Percentiles rank a stretch among this genome's conserved stretches.
phyloP scores from a whole-genome alignment of 139 green algal species.

The Coelastrella sp. region DNA sequence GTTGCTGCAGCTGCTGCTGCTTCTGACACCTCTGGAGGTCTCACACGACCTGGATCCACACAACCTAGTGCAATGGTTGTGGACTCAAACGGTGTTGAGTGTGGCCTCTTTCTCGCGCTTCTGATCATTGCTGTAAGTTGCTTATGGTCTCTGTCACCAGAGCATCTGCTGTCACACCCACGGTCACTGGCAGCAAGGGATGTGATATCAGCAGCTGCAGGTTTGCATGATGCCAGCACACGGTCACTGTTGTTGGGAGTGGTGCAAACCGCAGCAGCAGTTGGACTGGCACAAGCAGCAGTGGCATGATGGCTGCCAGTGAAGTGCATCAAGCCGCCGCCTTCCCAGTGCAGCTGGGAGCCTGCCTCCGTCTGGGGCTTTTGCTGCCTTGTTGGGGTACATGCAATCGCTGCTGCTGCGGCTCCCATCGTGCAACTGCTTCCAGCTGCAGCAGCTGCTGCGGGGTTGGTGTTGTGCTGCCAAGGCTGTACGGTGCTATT shows the following conservation, averaged over 20 bases:
- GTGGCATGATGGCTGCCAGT: not conserved
- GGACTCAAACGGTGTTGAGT: not conserved
- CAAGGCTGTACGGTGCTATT: too few relatives aligned
- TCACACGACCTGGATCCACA: not conserved
- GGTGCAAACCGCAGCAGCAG: not conserved
- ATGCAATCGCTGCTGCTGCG: not conserved
- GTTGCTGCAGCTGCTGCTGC: not conserved
- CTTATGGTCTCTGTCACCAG: not conserved
- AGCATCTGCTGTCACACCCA: not conserved
- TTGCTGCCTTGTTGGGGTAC: not conserved
- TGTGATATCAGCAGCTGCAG: not conserved
- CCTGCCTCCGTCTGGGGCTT: not conserved
- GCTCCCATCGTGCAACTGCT: not conserved
- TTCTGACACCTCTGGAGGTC: not conserved
- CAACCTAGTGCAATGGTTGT: not conserved
- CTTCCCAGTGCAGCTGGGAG: not conserved
- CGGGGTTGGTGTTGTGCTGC: not conserved
- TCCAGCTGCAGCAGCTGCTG: not conserved
- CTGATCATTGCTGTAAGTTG: slow-evolving; percentile 21
- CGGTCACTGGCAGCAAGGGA: not conserved
- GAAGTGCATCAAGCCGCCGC: not conserved
- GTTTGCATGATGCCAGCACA: not conserved
- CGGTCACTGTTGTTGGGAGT: too few relatives aligned
- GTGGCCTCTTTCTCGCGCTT: not conserved
- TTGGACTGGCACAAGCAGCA: not conserved